phyloP scores from a whole-genome alignment of 179 eudicot species.

The Beta corolliflora region DNA sequence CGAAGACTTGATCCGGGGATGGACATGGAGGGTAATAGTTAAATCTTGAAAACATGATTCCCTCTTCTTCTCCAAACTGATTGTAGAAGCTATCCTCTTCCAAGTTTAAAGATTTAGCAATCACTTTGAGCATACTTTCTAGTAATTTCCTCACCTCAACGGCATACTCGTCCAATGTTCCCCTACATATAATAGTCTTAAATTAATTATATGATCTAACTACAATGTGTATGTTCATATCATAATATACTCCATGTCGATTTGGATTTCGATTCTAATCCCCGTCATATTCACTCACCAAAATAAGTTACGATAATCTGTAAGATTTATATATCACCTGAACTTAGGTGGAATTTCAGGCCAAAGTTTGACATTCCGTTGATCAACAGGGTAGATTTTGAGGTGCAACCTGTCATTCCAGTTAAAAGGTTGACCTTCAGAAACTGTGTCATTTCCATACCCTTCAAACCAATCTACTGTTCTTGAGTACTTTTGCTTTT shows the following conservation, averaged over 20 bases:
- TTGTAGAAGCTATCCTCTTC: conserved; percentile 18
- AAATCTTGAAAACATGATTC: conserved; percentile 4
- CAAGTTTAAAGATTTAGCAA: conserved; percentile 17
- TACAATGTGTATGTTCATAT: too few relatives aligned
- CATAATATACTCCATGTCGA: too few relatives aligned
- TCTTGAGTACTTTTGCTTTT: conserved; percentile 9
- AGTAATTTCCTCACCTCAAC: neutral
- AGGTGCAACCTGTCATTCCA: conserved; percentile 25
- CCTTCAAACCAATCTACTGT: conserved; percentile 13
- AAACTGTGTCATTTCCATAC: conserved; percentile 16
- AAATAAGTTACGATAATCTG: too few relatives aligned
- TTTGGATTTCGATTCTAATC: too few relatives aligned
- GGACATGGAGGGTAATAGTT: conserved; percentile 24
- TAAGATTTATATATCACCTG: neutral
- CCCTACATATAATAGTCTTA: neutral
- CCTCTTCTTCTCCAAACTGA: neutral
- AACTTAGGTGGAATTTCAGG: conserved; percentile 10
- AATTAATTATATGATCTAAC: too few relatives aligned
- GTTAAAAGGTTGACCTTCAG: neutral
- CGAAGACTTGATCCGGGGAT: conserved; percentile 15
- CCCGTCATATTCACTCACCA: too few relatives aligned
- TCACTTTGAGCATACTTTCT: conserved; percentile 4
- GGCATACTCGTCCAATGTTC: conserved; percentile 8
- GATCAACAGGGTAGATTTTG: conserved; percentile 7
- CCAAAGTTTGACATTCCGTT: conserved; percentile 6